Conservation (phyloP, 2,329 filamentous ascomycete species). For the Ophiostoma sp. region DNA sequence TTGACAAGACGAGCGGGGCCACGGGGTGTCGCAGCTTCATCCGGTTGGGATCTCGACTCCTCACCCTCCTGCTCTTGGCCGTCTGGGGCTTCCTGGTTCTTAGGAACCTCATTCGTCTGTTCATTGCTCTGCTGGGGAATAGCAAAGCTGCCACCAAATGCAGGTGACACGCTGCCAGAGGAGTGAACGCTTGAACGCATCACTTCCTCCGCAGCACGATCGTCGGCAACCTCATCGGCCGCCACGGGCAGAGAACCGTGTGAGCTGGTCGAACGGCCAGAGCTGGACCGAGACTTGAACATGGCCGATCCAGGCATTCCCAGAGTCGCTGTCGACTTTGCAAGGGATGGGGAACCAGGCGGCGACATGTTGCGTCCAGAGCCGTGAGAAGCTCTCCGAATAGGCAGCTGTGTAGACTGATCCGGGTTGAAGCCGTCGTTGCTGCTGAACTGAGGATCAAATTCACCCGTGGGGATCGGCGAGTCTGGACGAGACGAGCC, state of each 20-base stretch:
- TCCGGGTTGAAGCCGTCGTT: neutral
- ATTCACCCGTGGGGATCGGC: neutral
- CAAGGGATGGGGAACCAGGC: neutral
- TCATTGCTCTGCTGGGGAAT: neutral
- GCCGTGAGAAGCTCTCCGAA: neutral
- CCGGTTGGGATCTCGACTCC: slow-evolving; percentile 32
- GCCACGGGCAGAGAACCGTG: neutral
- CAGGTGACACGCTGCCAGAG: neutral
- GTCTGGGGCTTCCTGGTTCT: neutral
- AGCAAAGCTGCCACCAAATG: neutral
- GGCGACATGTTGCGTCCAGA: neutral
- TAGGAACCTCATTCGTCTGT: no score
- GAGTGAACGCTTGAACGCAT: slow-evolving; percentile 3
- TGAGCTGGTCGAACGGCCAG: neutral
- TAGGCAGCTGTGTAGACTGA: neutral
- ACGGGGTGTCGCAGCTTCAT: slow-evolving; percentile 52
- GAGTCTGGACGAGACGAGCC: slow-evolving; percentile 8
- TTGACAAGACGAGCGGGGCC: slow-evolving; percentile 57
- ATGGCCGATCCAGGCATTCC: neutral
- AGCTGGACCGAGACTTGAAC: neutral
- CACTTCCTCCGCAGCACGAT: neutral
- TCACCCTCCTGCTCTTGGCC: neutral
- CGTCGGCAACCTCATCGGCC: neutral
- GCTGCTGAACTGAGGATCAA: neutral
- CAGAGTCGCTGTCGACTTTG: neutral